Base-by-base conservation (phyloP, 2,329 filamentous ascomycete genomes). In the Lanzia echinophila region DNA sequence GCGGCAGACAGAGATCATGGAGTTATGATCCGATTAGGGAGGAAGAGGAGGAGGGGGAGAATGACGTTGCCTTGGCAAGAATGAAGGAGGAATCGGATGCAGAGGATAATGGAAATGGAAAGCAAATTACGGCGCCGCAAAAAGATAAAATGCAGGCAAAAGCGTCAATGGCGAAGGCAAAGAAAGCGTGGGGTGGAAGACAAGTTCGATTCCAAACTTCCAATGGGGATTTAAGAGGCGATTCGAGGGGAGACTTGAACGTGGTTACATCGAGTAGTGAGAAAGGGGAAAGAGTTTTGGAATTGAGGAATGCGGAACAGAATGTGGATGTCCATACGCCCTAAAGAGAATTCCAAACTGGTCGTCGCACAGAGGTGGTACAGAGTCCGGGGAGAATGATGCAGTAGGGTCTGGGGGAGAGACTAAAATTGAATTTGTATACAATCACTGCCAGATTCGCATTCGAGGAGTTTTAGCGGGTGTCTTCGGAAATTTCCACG, bases 1-100 rank as follows among this genome's bases (percentile, higher is more conserved):
- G 51, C 6, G 51, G 38, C 2, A 44, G 51, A 22, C 42, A 41
- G 22, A 43, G 51, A 19, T 31, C 45, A 2, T 54, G 51, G 51
- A 54, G 51, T 12, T 54, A 54, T 19, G 39, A 54, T 50, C 51
- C 46, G 12, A 48, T 50, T 24, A 19, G 51, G 3, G 44, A 49
- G 22, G 45, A 48, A 12, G 51, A 54, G 38, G 51, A 49, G 3
- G 51, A 47, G 6, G 22, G 42, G 12, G 3, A 34, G 17, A n/a
- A 36, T 52, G 20, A 11, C n/a, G 3, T 38, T 47, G 24, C 24
- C 8, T 28, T 28, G 24, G 24, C 4, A 28, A 28, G 24, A 28
- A 48, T 50, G 24, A 19, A 38, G 3, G 44, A 49, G 22, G 45
- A 48, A 12, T 38, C 49, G 31, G 45, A 49, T 2, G 51, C 33